Conservation (phyloP, 306 rosid species). For the Rubus idaeus region DNA sequence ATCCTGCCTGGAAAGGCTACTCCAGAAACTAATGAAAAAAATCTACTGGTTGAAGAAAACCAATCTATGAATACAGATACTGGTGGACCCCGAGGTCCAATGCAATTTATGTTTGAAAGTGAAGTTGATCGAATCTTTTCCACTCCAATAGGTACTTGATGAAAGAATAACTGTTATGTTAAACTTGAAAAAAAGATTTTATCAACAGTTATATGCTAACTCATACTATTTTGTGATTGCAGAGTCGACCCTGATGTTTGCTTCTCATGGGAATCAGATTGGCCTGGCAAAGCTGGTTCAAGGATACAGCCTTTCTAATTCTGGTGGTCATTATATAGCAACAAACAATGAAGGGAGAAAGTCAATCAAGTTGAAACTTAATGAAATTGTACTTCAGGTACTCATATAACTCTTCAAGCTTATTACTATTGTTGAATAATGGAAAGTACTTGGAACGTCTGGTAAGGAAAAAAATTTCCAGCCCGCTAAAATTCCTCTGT, state of each 20-base stretch:
- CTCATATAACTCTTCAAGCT: constrained; percentile 16
- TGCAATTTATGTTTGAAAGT: constrained; percentile 82
- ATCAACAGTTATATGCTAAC: constrained; percentile 34
- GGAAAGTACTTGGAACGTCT: not conserved
- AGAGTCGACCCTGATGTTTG: constrained; percentile 92
- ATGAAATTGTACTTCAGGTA: constrained; percentile 97
- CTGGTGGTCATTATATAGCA: constrained; percentile 71
- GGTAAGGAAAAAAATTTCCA: not conserved
- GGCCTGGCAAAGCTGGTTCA: constrained; percentile 85
- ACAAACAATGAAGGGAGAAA: constrained; percentile 79
- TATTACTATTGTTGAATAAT: not conserved
- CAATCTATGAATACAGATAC: constrained; percentile 46
- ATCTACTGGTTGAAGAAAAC: constrained; percentile 52
- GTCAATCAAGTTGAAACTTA: constrained; percentile 74
- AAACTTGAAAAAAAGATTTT: not conserved
- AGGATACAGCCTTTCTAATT: constrained; percentile 69
- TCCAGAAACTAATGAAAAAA: constrained; percentile 58
- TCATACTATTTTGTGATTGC: constrained; percentile 35
- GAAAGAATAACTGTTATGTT: constrained; percentile 22
- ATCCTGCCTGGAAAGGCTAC: constrained; percentile 73
- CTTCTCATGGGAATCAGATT: constrained; percentile 86
- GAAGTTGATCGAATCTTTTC: constrained; percentile 93
- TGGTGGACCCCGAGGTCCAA: constrained; percentile 60
- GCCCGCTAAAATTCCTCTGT: not conserved
- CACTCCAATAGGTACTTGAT: constrained; percentile 80